phyloP scores from a whole-genome alignment of 495 filamentous ascomycete species.

The Penicillium soppii region DNA sequence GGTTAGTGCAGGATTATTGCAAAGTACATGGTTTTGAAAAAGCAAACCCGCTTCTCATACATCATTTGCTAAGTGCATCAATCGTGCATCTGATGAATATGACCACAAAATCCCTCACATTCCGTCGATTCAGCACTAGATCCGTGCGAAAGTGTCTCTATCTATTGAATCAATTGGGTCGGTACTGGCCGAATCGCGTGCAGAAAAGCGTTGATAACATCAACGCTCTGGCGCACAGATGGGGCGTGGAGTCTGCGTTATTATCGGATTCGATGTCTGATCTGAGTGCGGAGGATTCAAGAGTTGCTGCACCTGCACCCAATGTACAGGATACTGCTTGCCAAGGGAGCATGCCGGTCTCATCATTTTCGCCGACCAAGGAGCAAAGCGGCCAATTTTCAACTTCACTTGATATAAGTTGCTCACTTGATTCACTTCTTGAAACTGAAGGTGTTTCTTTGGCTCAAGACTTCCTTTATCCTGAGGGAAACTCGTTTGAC shows the following conservation, averaged over 20 bases:
- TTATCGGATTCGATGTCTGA: not conserved
- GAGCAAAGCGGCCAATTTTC: no score
- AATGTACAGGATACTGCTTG: not conserved
- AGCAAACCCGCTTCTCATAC: slow-evolving; percentile 12
- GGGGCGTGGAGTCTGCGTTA: not conserved
- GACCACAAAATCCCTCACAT: not conserved
- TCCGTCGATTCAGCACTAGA: slow-evolving; percentile 5
- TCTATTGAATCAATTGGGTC: not conserved
- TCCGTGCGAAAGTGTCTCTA: slow-evolving; percentile 2
- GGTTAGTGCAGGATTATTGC: slow-evolving; percentile 8
- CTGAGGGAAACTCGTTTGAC: not conserved
- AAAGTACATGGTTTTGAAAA: not conserved
- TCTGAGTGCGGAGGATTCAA: not conserved
- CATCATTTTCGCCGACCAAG: no score
- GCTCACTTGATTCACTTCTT: no score
- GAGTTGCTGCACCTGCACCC: not conserved
- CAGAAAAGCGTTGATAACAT: slow-evolving; percentile 5
- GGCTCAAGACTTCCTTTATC: not conserved
- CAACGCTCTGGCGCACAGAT: not conserved
- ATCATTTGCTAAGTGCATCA: slow-evolving; percentile 7
- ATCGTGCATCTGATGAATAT: slow-evolving; percentile 14
- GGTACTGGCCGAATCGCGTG: slow-evolving; percentile 1
- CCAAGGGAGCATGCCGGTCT: no score
- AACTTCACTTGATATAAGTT: no score
- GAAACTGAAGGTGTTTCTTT: no score